These are phyloP conservation scores for Imleria badia DNA, from an alignment of 768 basidiomycete genomes.

Conservation along the genomic window DNA sequence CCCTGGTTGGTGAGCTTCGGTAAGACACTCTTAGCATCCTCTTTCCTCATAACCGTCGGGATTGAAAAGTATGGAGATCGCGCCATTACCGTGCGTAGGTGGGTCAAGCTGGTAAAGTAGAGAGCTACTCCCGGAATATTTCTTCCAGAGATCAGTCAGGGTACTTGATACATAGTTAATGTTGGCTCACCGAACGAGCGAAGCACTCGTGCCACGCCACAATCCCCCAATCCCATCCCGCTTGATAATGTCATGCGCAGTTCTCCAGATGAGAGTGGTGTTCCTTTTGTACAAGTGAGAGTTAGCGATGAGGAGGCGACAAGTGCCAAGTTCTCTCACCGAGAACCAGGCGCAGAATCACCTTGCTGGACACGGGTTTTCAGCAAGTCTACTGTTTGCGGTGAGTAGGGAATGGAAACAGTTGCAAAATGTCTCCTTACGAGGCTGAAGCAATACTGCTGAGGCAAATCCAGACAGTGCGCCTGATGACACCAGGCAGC, in stretches of 20 bases:
- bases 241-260: constrained; percentile 55
- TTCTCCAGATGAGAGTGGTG: constrained; percentile 45
- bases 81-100: constrained; percentile 77
- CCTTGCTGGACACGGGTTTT: constrained; percentile 92
- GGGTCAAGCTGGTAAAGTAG: constrained; percentile 86
- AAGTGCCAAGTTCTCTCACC: constrained; percentile 31
- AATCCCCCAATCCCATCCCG: constrained; percentile 68
- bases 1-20: constrained; percentile 74
- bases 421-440: constrained; percentile 39
- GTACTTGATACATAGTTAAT: neutral
- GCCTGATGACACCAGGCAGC: constrained; percentile 40
- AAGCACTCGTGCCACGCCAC: constrained; percentile 87
- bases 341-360: constrained; percentile 44
- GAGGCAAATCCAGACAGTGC: constrained; percentile 78
- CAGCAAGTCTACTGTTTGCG: constrained; percentile 70
- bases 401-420: neutral
- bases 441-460: constrained; percentile 72
- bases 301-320: neutral
- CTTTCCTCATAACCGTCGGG: constrained; percentile 15
- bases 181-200: constrained; percentile 59
- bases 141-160: constrained; percentile 38
- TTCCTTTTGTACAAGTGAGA: constrained; percentile 25
- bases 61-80: constrained; percentile 66
- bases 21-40: constrained; percentile 48
- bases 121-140: constrained; percentile 93